Evolutionary conservation across 164 flowering plant genomes (phyloP), one percentile per base, ranked within the genome.

Genomic region (Vitis rupestris): DNA sequence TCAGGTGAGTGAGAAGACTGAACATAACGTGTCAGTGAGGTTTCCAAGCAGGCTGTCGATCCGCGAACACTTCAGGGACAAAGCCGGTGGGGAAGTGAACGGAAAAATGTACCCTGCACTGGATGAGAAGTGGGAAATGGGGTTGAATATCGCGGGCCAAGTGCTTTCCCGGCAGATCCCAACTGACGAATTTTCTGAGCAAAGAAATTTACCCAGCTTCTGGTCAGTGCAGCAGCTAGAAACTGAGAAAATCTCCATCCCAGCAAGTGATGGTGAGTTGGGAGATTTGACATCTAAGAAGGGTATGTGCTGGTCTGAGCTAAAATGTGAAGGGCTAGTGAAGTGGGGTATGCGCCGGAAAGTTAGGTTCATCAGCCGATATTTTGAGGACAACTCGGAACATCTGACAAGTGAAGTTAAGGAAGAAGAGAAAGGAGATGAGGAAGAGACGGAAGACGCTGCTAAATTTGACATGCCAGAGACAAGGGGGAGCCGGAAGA

Each of bases 51-150:
- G 70, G n/a, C 58, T 67, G 49, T 85, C 95, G 13, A 80, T 90
- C 5, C 62, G 82, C 8, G 72, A 67, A 0, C 84, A 81, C 81
- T 85, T 88, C 72, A 65, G 51, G 50, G 67, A 68, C n/a, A 59
- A 64, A 30, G 66, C 6, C 52, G 10, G 17, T 9, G 10, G 44
- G 10, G 29, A 72, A 4, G 64, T 57, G 11, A 16, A 27, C 5
- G 16, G 4, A 10, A 76, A 69, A 66, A 63, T 64, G 73, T 70
- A 85, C 48, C 97, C 96, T 1, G 70, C 71, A 11, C 68, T 90
- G 27, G 93, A 89, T 63, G 96, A 88, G 80, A 79, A 80, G 75
- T 85, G 80, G 70, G 84, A 77, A 44, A 83, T 92, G 90, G 79
- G 76, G 0, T 61, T 71, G 1, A 80, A 74, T 3, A 63, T 75